Evolutionary conservation across 768 basidiomycete species (phyloP), one percentile per base, ranked within the genome.

Genomic region (Jaapia argillacea): DNA sequence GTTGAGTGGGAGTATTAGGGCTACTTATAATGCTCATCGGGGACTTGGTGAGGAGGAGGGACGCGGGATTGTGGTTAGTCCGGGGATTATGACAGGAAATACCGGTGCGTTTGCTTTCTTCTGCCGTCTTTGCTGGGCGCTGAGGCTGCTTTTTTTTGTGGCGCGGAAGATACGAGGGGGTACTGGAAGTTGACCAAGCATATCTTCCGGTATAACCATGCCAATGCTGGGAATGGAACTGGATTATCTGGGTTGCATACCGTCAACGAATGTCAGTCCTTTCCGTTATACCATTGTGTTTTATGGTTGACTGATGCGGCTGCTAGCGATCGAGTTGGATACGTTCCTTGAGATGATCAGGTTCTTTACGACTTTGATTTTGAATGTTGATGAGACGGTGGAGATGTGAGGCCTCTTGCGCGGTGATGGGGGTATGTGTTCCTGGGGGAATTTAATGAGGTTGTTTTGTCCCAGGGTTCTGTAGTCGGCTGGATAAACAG

Each of bases 111-210:
- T 20, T n/a, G n/a, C n/a, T n/a, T 14, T 52, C 38, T 49, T 45
- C 3, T 52, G 48, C 35, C 41, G 35, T 18, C 51, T n/a, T n/a
- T n/a, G n/a, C n/a, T n/a, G n/a, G n/a, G n/a, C n/a, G n/a, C n/a
- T n/a, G n/a, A n/a, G n/a, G n/a, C n/a, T 33, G n/a, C 31, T 10
- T 33, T 33, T 46, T 4, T 28, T 14, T 5, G 51, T 37, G 31
- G 41, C 54, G 27, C 56, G 53, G 4, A 48, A 68, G 70, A 74
- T 51, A 74, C 73, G 13, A 49, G 58, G 33, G 58, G 59, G 40
- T 71, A 72, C 41, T 71, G 70, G 71, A 58, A 59, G 43, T 59
- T 74, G 21, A 70, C 71, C 18, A 50, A 48, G 25, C 63, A 71
- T 47, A 72, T 72, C 44, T 70, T 70, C 58, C 69, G 71, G 33